Evolutionary conservation across 1,284 basidiomycete species (phyloP), one percentile per base, ranked within the genome.

Genomic region (Marasmius fiardii): DNA sequence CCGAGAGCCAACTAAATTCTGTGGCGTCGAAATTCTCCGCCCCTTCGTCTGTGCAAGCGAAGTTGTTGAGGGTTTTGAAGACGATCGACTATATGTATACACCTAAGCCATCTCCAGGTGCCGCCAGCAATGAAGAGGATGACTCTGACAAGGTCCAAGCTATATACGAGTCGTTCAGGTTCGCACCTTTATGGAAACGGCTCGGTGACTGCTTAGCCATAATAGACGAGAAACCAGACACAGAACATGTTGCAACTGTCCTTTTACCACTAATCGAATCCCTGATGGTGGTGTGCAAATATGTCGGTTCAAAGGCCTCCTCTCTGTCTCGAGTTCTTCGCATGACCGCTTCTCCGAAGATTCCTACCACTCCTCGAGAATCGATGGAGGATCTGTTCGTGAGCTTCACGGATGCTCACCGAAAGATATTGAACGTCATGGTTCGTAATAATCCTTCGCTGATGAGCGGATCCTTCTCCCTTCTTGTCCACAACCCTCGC

Each of bases 271-370:
- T 97, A 34, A 95, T 98, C 60, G 95, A 98, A 71, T 86, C 94
- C 0, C 76, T 99, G 60, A 98, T 99, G 93, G 96, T 99, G 1
- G 93, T 99, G 24, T 98, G 93, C 81, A 98, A 98, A 71, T 93
- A 97, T 68, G 92, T 91, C 43, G 86, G 85, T 10, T 74, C 87
- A 14, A 86, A 86, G 63, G 62, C 70, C 1, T 69, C 71, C 11
- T 70, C 68, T 31, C 60, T 74, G 33, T 69, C 76, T 43, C 83
- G 83, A 56, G 72, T 73, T 48, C 66, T 83, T 24, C 82, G 81
- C 52, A 79, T 76, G 8, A 83, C 82, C 35, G 78, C 77, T 44
- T 91, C 85, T 16, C 90, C 89, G 5, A 79, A 76, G 60, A 86
- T 86, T 2, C 84, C 86, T 14, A 77, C 81, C 26, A 84, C 82